A percentile compares a stretch with the other conserved stretches of the same genome.
phyloP scores from a whole-genome alignment of 768 basidiomycete species.

The Lactifluus echinatus region DNA sequence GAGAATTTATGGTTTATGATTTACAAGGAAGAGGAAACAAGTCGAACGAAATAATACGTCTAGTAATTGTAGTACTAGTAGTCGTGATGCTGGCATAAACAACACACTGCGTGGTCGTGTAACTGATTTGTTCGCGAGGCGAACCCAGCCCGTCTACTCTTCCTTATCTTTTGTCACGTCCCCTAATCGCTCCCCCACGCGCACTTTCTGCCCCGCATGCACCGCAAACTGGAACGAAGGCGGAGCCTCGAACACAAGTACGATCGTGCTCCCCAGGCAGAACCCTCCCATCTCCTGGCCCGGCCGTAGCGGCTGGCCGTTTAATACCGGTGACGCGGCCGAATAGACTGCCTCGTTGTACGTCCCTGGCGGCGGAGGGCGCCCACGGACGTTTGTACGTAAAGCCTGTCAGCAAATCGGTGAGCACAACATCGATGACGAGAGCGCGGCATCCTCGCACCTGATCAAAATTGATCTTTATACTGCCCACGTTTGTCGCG shows the following conservation, averaged over 20 bases:
- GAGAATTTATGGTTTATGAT: no score
- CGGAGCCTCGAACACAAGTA: conserved; percentile 95
- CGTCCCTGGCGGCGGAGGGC: conserved; percentile 68
- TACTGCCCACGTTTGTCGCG: conserved; percentile 95
- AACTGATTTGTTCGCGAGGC: not conserved
- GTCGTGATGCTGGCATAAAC: not conserved
- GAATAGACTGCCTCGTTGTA: conserved; percentile 91
- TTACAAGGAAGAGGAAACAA: not conserved
- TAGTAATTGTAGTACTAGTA: not conserved
- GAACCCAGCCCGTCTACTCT: not conserved
- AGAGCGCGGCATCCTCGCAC: conserved; percentile 29
- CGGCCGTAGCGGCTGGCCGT: conserved; percentile 77
- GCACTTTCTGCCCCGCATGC: conserved; percentile 72
- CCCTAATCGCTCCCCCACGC: conserved; percentile 78
- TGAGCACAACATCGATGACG: not conserved
- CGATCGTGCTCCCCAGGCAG: conserved; percentile 89
- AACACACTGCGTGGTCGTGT: not conserved
- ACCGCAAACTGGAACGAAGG: conserved; percentile 70
- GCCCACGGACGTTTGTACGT: conserved; percentile 79
- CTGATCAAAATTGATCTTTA: conserved; percentile 92
- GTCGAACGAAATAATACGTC: not conserved
- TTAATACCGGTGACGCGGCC: conserved; percentile 69
- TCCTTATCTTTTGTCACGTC: conserved; percentile 34
- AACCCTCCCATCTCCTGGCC: conserved; percentile 99
- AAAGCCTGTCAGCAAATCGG: conserved; percentile 46